These are phyloP conservation scores for Amoeboaphelidium protococcarum DNA, from an alignment of 371 early-diverging fungal species.

Conservation along the genomic window DNA sequence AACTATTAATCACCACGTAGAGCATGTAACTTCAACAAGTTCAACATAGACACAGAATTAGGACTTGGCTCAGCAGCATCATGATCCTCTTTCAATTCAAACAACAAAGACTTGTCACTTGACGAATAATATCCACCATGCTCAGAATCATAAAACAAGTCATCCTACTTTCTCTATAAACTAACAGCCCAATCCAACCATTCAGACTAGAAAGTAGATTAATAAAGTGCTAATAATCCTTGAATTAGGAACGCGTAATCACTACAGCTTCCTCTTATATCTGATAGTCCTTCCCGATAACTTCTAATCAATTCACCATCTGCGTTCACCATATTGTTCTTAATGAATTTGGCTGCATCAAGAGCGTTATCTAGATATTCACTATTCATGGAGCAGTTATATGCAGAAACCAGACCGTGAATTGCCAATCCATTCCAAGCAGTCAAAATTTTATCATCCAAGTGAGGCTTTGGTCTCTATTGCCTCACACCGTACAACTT, in stretches of 20 bases:
- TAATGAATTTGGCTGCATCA: constrained; percentile 21
- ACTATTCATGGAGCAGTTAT: constrained; percentile 4
- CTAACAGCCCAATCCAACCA: constrained; percentile 28
- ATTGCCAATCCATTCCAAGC: constrained; percentile 12
- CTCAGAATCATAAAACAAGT: constrained; percentile 24
- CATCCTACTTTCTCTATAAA: constrained; percentile 23
- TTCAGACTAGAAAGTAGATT: constrained; percentile 18
- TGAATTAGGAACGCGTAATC: constrained; percentile 23
- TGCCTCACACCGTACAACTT: constrained; percentile 18
- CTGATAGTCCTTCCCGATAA: constrained; percentile 19
- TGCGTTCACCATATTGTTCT: constrained; percentile 14
- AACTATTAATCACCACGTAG: too few species aligned
- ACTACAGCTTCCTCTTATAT: constrained; percentile 24
- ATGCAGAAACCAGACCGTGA: neutral
- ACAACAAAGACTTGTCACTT: constrained; percentile 16
- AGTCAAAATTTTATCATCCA: constrained; percentile 24
- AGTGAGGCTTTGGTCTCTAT: constrained; percentile 27
- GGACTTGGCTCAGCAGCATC: neutral
- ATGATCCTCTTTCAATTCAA: constrained; percentile 29
- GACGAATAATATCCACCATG: constrained; percentile 25
- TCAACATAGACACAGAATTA: neutral
- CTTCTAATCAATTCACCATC: constrained; percentile 15
- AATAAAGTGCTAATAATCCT: constrained; percentile 27
- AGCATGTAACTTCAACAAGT: too few species aligned
- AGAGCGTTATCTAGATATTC: constrained; percentile 13